phyloP scores from a whole-genome alignment of 179 eudicot genomes.

The Camellia oleifera region DNA sequence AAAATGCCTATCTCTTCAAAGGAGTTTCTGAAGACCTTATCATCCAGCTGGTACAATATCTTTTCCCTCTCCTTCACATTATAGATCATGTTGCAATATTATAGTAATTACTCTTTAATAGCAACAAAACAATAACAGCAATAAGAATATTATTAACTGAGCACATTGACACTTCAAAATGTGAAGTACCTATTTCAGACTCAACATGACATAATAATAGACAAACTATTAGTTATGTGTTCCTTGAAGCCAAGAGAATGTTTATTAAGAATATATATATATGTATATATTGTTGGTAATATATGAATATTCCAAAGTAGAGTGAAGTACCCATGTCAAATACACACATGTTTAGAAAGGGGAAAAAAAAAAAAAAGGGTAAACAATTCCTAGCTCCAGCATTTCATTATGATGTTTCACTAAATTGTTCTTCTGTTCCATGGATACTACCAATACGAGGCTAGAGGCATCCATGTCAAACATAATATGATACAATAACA shows the following conservation, averaged over 20 bases:
- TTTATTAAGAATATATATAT: not conserved
- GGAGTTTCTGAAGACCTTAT: slow-evolving; percentile 45
- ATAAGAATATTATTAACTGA: not conserved
- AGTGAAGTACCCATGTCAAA: too few relatives aligned
- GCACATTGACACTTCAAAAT: not conserved
- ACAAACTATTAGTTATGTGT: not conserved
- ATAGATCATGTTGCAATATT: not conserved
- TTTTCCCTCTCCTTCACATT: slow-evolving; percentile 5
- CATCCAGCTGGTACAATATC: slow-evolving; percentile 40
- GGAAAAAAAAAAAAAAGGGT: too few relatives aligned
- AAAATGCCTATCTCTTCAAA: slow-evolving; percentile 46
- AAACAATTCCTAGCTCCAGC: too few relatives aligned
- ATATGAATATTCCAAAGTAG: not conserved
- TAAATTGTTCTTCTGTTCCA: too few relatives aligned
- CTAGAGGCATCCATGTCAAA: too few relatives aligned
- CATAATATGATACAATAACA: too few relatives aligned
- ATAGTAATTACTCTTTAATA: not conserved
- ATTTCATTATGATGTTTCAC: too few relatives aligned
- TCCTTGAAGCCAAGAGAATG: not conserved
- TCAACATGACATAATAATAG: not conserved
- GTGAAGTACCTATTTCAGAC: not conserved
- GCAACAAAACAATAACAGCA: not conserved
- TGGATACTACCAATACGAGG: too few relatives aligned
- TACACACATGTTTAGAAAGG: too few relatives aligned
- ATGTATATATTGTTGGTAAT: not conserved